These are phyloP conservation scores for Macadamia tetraphylla DNA, from an alignment of 164 flowering plant genomes.

Conservation along the genomic window DNA sequence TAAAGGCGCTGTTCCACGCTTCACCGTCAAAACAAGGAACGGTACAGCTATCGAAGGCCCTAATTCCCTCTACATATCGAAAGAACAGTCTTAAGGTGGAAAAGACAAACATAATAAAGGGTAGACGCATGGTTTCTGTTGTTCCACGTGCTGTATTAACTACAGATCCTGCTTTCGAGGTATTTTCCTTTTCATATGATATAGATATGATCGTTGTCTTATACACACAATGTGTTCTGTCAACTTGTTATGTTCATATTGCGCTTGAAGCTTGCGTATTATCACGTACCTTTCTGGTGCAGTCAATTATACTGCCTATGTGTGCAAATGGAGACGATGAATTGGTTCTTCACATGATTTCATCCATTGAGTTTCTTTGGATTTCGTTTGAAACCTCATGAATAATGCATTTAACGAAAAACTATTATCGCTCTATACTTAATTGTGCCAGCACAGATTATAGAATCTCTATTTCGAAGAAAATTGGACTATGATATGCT, in stretches of 20 bases:
- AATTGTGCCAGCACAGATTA: not conserved
- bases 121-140: constrained; percentile 20
- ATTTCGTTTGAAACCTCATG: not conserved
- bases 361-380: not conserved
- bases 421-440: not conserved
- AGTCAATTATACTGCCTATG: not conserved
- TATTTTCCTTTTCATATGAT: constrained; percentile 14
- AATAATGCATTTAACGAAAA: not conserved
- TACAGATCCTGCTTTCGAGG: constrained; percentile 60
- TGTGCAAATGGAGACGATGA: not conserved
- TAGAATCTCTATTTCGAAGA: not conserved
- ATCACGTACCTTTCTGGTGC: not conserved
- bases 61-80: constrained; percentile 31
- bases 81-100: constrained; percentile 22
- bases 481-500: not conserved
- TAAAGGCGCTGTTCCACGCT: constrained; percentile 37
- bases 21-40: constrained; percentile 27
- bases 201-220: not conserved
- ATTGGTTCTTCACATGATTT: no score
- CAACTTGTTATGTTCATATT: not conserved
- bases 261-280: not conserved
- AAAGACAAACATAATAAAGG: constrained; percentile 25
- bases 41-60: constrained; percentile 22
- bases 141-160: constrained; percentile 60
- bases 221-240: not conserved